Conservation (phyloP, 2,329 filamentous ascomycete genomes). For the Apiospora arundinis region DNA sequence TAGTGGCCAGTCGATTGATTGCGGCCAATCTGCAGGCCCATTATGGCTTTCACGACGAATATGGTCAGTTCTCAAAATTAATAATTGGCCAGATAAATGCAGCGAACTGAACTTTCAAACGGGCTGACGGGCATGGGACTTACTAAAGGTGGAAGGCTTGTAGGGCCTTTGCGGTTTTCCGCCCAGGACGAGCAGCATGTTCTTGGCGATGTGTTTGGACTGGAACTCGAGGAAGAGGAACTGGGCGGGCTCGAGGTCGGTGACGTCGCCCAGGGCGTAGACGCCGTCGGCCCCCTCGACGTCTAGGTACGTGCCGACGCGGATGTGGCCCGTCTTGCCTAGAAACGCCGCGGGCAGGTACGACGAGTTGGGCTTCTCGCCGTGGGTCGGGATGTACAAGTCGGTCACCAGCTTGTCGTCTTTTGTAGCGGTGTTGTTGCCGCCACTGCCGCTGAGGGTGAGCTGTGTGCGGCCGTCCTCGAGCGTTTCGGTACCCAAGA, state of each 20-base stretch:
- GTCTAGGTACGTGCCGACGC: constrained; percentile 34
- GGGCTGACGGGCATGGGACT: background rate
- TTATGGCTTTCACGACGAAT: background rate
- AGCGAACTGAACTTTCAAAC: background rate
- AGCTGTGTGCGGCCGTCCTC: constrained; percentile 25
- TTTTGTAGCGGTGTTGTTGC: background rate
- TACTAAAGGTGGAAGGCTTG: constrained; percentile 23
- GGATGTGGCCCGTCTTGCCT: constrained; percentile 32
- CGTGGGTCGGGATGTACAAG: constrained; percentile 40
- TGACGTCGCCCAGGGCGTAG: constrained; percentile 39
- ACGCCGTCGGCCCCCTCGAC: constrained; percentile 32
- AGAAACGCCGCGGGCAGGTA: constrained; percentile 36
- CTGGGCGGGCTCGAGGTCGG: constrained; percentile 31
- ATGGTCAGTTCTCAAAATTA: background rate
- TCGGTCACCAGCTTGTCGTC: constrained; percentile 33
- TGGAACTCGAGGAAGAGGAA: constrained; percentile 20
- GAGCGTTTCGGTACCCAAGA: constrained; percentile 2
- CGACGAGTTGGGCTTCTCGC: constrained; percentile 36
- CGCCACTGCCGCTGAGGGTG: constrained; percentile 30
- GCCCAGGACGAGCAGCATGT: constrained; percentile 21
- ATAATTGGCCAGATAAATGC: background rate
- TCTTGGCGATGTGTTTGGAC: constrained; percentile 25
- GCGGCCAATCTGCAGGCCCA: background rate
- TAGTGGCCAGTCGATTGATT: background rate
- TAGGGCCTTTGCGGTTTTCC: constrained; percentile 21